Evolutionary conservation across 164 flowering plant genomes (phyloP), one percentile per base, ranked within the genome.

Genomic region (Vitis amurensis): DNA sequence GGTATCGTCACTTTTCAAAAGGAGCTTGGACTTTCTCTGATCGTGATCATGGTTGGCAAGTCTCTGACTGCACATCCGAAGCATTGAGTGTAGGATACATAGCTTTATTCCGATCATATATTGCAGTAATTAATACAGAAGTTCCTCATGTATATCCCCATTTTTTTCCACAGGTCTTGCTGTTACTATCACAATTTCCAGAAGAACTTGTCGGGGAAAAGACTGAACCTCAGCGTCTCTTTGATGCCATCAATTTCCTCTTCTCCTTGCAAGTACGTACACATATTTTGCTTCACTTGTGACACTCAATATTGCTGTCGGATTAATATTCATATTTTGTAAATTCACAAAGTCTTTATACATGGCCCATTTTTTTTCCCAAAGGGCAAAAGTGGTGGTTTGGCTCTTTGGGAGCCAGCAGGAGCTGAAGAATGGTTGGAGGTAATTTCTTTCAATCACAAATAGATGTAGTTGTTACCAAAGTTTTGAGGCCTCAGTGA

Each of bases 41-140:
- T 66, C 82, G 73, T 65, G 91, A 88, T 66, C 91, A 87, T 53
- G 89, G 91, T 17, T 87, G 89, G 89, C 89, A 85, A 78, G 85
- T 87, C 17, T 87, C 89, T 1, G 91, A 86, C 56, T 80, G 89
- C 69, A 86, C 89, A 5, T 86, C 89, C 12, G 89, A 88, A 77
- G 86, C 79, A 23, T 60, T 88, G 16, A 86, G 77, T 84, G 91
- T 87, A 67, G 44, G 55, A 19, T 2, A 47, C n/a, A 27, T 16
- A 10, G 44, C 16, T 29, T 66, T 11, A 49, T 7, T 66, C 58
- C 9, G 7, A 4, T 8, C 9, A 19, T 31, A 6, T 0, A 31
- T 0, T 53, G 3, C 19, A 68, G n/a, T 16, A 4, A 1, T n/a
- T 59, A 9, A 31, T 6, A 31, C 6, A 31, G n/a, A 13, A 15